Evolutionary conservation across 495 filamentous ascomycete species (phyloP), one percentile per base, ranked within the genome.

Genomic region (Penicillium diatomitis): DNA sequence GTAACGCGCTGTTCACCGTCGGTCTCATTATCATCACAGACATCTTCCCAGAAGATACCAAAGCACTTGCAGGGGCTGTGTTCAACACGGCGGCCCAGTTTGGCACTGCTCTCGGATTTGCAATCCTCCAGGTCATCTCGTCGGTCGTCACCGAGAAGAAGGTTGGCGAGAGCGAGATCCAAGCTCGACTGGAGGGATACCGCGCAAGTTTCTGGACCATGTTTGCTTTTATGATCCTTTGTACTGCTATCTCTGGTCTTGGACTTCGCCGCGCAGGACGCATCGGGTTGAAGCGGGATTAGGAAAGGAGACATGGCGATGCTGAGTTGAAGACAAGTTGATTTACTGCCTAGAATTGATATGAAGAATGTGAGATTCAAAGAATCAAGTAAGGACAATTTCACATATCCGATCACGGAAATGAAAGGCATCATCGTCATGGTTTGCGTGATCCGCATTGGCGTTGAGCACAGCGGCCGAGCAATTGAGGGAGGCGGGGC

Each of bases 1-100:
- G 73, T 0, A 57, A 75, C 5, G 67, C 64, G 36, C 65, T 71
- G 6, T 77, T 80, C 52, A 59, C 63, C 0, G 61, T 81, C 0
- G 82, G 77, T 58, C 73, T 69, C 0, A 66, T 82, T 1, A 44
- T 46, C 6, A 46, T 46, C 6, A 46, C 43, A 7, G 43, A 46
- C 30, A 46, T 46, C 6, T 46, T 46, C 34, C 43, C 43, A 10
- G 43, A 46, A 5, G 43, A 46, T n/a, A 46, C 43, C 6, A 46
- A 46, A 12, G 43, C 43, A 6, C 43, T 46, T 6, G 43, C 43
- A 2, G 43, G 43, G 5, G 43, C 43, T 28, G 43, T 46, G 33
- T 46, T 46, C 33, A 46, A 46, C 32, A 46, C 43, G 20, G 43
- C 43, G 5, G 43, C 43, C 12, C 43, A 46, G 9, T 46, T 46